phyloP scores from a whole-genome alignment of 2,329 filamentous ascomycete species.

The Ascochyta clinopodiicola region DNA sequence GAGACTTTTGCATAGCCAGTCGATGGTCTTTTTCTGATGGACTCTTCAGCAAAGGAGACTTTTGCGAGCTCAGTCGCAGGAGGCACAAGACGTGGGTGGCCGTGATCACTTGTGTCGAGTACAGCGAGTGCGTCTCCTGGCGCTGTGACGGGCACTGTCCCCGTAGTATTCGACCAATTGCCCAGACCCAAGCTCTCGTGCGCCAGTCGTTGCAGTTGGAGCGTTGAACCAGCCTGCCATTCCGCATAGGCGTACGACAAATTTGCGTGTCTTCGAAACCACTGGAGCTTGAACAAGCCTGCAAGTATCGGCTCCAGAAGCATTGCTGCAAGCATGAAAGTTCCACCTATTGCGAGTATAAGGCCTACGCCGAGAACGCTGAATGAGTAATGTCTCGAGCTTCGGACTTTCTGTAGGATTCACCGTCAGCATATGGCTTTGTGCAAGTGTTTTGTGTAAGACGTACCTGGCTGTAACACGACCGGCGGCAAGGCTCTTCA shows the following conservation, averaged over 20 bases:
- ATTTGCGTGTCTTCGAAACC: background rate
- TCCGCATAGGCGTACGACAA: constrained; percentile 19
- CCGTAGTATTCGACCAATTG: constrained; percentile 19
- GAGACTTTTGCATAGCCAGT: background rate
- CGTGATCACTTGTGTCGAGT: constrained; percentile 7
- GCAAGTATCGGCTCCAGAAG: background rate
- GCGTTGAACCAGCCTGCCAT: constrained; percentile 26
- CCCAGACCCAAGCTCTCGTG: constrained; percentile 27
- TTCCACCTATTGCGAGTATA: background rate
- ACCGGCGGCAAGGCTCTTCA: background rate
- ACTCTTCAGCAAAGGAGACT: background rate
- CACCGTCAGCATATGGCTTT: background rate
- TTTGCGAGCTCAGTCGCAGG: background rate
- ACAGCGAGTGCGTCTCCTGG: constrained; percentile 12
- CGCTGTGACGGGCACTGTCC: constrained; percentile 20
- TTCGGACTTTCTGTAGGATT: constrained; percentile 2
- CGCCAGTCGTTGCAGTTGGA: constrained; percentile 31
- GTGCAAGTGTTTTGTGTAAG: background rate
- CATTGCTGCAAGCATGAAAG: background rate
- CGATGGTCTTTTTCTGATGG: background rate
- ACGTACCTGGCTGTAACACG: constrained; percentile 1
- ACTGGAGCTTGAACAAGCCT: background rate
- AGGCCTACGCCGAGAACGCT: background rate
- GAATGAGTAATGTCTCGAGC: constrained; percentile 11
- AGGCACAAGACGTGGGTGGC: constrained; percentile 5